Evolutionary conservation across 2,329 filamentous ascomycete species (phyloP), one percentile per base, ranked within the genome.

Genomic region (Capronia americana): DNA sequence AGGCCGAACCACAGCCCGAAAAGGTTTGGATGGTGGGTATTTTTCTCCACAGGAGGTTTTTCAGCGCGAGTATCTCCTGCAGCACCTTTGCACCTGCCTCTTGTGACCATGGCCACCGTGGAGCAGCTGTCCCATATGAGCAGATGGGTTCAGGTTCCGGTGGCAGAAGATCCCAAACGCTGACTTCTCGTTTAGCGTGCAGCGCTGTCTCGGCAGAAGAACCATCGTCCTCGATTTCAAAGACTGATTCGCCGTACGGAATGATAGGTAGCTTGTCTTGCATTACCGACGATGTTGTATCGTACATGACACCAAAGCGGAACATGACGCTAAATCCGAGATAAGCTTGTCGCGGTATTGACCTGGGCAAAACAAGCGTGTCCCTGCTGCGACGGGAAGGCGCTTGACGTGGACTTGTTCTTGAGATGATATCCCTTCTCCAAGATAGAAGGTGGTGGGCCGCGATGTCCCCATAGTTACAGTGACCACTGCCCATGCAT

Each of bases 301-400:
- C 58, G 44, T 41, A 61, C 58, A 61, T 61, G 58, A 61, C 58
- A 51, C 58, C 58, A 20, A 61, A 61, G 51, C 58, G 58, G 51
- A 61, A 61, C 58, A 61, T 61, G 44, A 61, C 58, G 53, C 58
- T 61, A 41, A 61, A 61, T 51, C 38, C 58, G 38, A 61, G 58
- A 53, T 51, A 46, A 20, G 14, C 41, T 46, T 46, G 3, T 20
- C 41, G 41, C 2, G 41, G 41, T 17, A 46, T 46, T 14, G 41
- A 46, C n/a, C n/a, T 46, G 14, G 41, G 41, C n/a, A 46, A 46
- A 14, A 46, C 41, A 20, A 46, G 10, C 41, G 41, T 20, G 12
- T 46, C n/a, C 1, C 3, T 14, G n/a, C 12, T 4, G n/a, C 14
- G n/a, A 46, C 4, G 41, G 41, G 41, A 17, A 46, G 41, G 14